Percentiles rank a stretch among this genome's conserved stretches.
phyloP scores from a whole-genome alignment of 305 asterid species.

The Fraxinus sp. region DNA sequence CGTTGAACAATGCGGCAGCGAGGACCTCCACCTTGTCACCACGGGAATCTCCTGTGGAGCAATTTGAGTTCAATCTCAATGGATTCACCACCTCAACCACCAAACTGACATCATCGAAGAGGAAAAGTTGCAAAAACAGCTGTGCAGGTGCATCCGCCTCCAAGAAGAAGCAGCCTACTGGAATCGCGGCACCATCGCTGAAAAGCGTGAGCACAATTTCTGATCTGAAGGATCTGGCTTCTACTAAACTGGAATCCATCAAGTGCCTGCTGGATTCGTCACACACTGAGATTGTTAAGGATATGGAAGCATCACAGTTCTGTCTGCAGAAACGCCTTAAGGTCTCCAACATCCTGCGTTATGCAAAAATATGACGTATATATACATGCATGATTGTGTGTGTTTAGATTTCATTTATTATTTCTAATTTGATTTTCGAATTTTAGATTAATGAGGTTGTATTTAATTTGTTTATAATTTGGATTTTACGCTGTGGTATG shows the following conservation, averaged over 20 bases:
- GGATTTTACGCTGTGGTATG: conserved; percentile 4
- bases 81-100: conserved; percentile 36
- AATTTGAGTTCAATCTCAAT: conserved; percentile 47
- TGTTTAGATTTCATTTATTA: neutral
- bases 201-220: conserved; percentile 43
- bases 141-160: conserved; percentile 31
- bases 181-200: conserved; percentile 32
- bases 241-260: conserved; percentile 53
- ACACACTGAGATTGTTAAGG: conserved; percentile 72
- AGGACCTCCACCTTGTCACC: conserved; percentile 45
- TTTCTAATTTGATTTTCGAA: neutral
- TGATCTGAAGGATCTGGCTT: conserved; percentile 60
- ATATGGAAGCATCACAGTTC: conserved; percentile 65
- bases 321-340: conserved; percentile 79
- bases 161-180: conserved; percentile 38
- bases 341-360: conserved; percentile 36
- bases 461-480: neutral
- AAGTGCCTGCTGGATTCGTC: conserved; percentile 68
- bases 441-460: neutral
- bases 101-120: conserved; percentile 37
- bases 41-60: conserved; percentile 42
- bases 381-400: neutral
- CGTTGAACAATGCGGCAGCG: conserved; percentile 25
- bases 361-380: neutral
- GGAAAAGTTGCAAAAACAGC: conserved; percentile 30